Conservation (phyloP, 2,329 filamentous ascomycete genomes). For the Alternaria ventricosa region DNA sequence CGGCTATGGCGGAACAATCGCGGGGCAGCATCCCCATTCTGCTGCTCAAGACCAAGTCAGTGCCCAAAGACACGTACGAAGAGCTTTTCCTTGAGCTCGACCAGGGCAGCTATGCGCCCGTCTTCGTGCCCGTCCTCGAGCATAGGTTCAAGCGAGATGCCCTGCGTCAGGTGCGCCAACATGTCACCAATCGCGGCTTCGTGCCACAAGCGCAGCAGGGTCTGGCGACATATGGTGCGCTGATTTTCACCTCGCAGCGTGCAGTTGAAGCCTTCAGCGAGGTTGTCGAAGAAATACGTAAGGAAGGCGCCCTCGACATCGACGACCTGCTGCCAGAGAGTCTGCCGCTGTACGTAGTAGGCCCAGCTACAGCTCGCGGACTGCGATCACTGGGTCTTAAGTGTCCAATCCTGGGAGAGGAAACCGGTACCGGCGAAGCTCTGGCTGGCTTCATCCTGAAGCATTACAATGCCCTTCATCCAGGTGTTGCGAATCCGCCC, state of each 20-base stretch:
- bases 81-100: slow-evolving; percentile 65
- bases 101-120: slow-evolving; percentile 63
- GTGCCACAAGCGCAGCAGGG: slow-evolving; percentile 23
- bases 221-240: slow-evolving; percentile 67
- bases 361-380: slow-evolving; percentile 79
- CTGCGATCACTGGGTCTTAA: slow-evolving; percentile 61
- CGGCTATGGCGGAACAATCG: slow-evolving; percentile 31
- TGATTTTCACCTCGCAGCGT: slow-evolving; percentile 84
- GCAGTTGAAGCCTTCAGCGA: slow-evolving; percentile 79
- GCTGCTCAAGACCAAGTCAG: slow-evolving; percentile 79
- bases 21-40: slow-evolving; percentile 62
- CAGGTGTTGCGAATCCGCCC: slow-evolving; percentile 58
- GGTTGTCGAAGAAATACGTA: slow-evolving; percentile 63
- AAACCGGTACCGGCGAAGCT: slow-evolving; percentile 83
- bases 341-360: slow-evolving; percentile 77
- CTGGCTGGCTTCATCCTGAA: slow-evolving; percentile 79
- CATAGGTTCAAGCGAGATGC: slow-evolving; percentile 70
- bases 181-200: slow-evolving; percentile 58
- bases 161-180: slow-evolving; percentile 58
- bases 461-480: slow-evolving; percentile 67
- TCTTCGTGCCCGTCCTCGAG: slow-evolving; percentile 78
- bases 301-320: slow-evolving; percentile 31
- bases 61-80: slow-evolving; percentile 74
- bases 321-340: slow-evolving; percentile 52
- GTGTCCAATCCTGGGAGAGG: slow-evolving; percentile 73